Evolutionary conservation across 2,329 filamentous ascomycete genomes (phyloP), one percentile per base, ranked within the genome.

Genomic region (Didymella glomerata): DNA sequence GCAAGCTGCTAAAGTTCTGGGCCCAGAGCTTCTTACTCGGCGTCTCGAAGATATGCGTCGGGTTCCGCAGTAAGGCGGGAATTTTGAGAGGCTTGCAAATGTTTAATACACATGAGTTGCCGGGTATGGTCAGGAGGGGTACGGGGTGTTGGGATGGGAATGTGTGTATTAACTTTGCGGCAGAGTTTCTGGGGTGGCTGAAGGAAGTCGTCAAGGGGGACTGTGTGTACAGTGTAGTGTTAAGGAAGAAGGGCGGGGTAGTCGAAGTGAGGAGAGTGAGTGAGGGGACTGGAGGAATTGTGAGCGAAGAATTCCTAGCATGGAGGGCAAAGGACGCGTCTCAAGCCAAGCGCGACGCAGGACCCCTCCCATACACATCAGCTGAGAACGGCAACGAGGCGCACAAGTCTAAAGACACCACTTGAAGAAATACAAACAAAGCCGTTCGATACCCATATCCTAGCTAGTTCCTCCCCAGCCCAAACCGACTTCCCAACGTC

Each of bases 1-100:
- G 91, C 48, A 98, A 98, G 76, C 84, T 98, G 54, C 86, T 96
- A 78, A 96, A 96, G 72, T 97, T 94, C 79, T 99, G 95, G 95
- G 92, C 94, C 14, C 95, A 98, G 77, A 96, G 91, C 0, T 99
- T 97, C 73, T 83, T 99, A 2, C 88, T 99, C 2, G 94, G 94
- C 40, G 93, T 98, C 1, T 92, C 93, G 0, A 95, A 89, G 66
- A 92, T 99, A 65, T 87, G 97, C 45, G 90, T 99, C 28, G 95
- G 95, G 0, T 97, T 95, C 75, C 88, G 95, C 47, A 88, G 86
- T 32, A 86, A 84, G 55, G 73, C 88, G 54, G 94, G 95, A 8
- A 85, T 91, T 52, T 81, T 99, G 22, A 83, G 84, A 47, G 83
- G 86, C 13, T 74, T 96, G 13, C 86, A 96, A 74, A 91, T 96